Evolutionary conservation across 2,329 filamentous ascomycete species (phyloP).

Genomic region (Cucurbitaria berberidis): DNA sequence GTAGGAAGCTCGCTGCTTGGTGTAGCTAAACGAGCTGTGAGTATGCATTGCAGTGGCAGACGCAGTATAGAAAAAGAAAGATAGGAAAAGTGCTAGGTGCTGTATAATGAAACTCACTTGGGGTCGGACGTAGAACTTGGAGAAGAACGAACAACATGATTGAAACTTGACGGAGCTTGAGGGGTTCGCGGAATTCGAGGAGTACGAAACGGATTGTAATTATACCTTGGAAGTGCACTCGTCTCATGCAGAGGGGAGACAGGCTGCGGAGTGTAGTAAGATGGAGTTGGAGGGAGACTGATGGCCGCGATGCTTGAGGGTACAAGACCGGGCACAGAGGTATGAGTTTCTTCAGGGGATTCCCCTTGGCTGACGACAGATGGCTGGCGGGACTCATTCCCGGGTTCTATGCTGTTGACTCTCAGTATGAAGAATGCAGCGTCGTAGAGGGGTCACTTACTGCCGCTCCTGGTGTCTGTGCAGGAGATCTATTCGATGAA

Average conservation of each 20-base stretch:
- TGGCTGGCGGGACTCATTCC: constrained; percentile 29
- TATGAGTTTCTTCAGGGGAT: constrained; percentile 25
- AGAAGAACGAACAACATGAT: constrained; percentile 41
- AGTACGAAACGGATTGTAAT: constrained; percentile 45
- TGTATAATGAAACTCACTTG: constrained; percentile 47
- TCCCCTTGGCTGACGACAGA: constrained; percentile 35
- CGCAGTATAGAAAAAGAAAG: not conserved
- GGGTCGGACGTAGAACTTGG: constrained; percentile 30
- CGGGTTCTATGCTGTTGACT: constrained; percentile 33
- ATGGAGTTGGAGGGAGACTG: constrained; percentile 17
- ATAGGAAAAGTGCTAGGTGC: constrained; percentile 14
- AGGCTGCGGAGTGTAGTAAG: constrained; percentile 25
- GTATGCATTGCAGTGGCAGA: not conserved
- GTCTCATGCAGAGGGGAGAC: constrained; percentile 35
- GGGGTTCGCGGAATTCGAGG: constrained; percentile 45
- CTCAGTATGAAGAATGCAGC: constrained; percentile 19
- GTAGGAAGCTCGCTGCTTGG: constrained; percentile 24
- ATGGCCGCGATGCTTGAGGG: constrained; percentile 19
- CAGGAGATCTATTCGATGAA: constrained; percentile 54
- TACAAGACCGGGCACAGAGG: constrained; percentile 20
- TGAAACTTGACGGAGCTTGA: constrained; percentile 34
- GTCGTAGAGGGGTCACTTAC: constrained; percentile 38
- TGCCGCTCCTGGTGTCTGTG: constrained; percentile 54
- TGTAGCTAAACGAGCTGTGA: constrained; percentile 17
- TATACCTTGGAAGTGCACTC: constrained; percentile 46